Conservation (phyloP, 345 rosid species). For the Pugionium dolabratum region DNA sequence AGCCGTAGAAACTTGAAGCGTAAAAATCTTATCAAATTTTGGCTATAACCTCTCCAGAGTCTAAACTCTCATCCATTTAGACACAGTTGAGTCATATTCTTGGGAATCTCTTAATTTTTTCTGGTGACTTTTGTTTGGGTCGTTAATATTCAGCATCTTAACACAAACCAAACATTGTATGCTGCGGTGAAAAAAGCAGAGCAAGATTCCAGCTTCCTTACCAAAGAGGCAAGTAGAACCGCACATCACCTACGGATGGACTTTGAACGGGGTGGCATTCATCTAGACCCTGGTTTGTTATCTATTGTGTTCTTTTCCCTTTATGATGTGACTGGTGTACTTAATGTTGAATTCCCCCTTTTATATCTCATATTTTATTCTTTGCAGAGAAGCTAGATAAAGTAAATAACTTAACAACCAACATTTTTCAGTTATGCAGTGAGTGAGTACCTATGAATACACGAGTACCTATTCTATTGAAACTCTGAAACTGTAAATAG, state of each 20-base stretch:
- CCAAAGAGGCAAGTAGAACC: conserved; percentile 81
- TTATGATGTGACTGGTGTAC: conserved; percentile 11
- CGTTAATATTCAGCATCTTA: conserved; percentile 60
- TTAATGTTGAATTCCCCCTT: conserved; percentile 18
- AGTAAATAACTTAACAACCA: conserved; percentile 71
- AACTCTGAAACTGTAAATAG: neutral
- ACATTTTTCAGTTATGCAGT: conserved; percentile 61
- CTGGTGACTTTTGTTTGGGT: neutral
- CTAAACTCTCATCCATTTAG: too few species aligned
- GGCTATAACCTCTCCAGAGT: too few species aligned
- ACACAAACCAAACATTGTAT: conserved; percentile 76
- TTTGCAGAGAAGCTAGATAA: conserved; percentile 73
- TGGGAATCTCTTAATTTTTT: neutral
- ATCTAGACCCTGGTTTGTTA: conserved; percentile 65
- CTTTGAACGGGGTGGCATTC: conserved; percentile 96
- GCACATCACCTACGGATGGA: conserved; percentile 71
- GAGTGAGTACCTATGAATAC: conserved; percentile 58
- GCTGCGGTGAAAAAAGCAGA: conserved; percentile 83
- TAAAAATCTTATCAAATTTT: too few species aligned
- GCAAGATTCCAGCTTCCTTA: conserved; percentile 62
- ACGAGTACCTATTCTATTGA: neutral
- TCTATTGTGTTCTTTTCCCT: conserved; percentile 18
- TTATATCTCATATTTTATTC: too few species aligned
- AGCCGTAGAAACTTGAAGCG: too few species aligned
- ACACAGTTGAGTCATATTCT: too few species aligned